phyloP scores from a whole-genome alignment of 805 yeast species.

The Sugiyamaella chiloensis region DNA sequence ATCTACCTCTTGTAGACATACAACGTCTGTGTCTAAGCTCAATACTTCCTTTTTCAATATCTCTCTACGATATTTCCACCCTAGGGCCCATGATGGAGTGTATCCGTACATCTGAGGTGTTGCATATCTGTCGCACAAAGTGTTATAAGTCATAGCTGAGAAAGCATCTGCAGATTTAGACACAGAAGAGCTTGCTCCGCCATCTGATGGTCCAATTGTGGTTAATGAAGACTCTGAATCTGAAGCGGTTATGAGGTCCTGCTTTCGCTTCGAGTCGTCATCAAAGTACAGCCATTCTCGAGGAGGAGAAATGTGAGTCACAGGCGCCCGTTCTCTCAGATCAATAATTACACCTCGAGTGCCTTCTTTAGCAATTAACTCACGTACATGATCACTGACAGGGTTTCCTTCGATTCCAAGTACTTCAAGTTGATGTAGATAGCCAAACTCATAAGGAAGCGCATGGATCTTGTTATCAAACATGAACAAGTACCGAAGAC shows the following conservation, averaged over 20 bases:
- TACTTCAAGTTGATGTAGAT: constrained; percentile 75
- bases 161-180: constrained; percentile 36
- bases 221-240: neutral
- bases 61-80: constrained; percentile 87
- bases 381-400: constrained; percentile 59
- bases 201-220: neutral
- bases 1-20: constrained; percentile 96
- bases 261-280: constrained; percentile 32
- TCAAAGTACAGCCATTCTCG: constrained; percentile 81
- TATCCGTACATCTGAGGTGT: constrained; percentile 87
- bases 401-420: constrained; percentile 94
- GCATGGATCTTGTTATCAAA: constrained; percentile 80
- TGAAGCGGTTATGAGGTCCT: neutral
- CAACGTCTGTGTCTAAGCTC: constrained; percentile 63
- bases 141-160: constrained; percentile 82
- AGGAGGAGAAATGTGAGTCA: constrained; percentile 59
- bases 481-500: constrained; percentile 74
- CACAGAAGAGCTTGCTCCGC: neutral
- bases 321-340: constrained; percentile 79
- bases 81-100: constrained; percentile 96
- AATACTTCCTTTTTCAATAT: constrained; percentile 70
- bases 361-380: constrained; percentile 74
- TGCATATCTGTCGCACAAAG: constrained; percentile 93
- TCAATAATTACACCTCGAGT: constrained; percentile 77
- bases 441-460: constrained; percentile 84